Conservation (phyloP, 495 filamentous ascomycete species). For the Parathielavia hyrcaniae region DNA sequence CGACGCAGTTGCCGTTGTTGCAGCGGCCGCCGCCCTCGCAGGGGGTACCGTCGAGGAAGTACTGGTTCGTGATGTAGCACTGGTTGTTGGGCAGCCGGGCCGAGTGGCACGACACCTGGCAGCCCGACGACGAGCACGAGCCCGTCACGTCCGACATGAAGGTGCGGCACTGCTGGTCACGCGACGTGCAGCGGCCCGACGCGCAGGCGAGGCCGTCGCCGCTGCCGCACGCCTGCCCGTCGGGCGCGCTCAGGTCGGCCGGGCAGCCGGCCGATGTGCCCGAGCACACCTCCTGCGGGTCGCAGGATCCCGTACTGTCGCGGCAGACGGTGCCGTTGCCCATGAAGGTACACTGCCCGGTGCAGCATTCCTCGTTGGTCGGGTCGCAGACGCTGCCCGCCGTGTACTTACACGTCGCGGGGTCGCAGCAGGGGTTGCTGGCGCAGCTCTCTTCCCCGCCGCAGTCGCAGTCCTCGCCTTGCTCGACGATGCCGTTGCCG, state of each 20-base stretch:
- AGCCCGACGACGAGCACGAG: slow-evolving; percentile 69
- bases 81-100: slow-evolving; percentile 56
- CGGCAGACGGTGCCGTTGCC: slow-evolving; percentile 67
- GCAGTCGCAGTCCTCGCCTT: slow-evolving; percentile 93
- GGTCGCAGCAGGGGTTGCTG: slow-evolving; percentile 73
- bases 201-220: slow-evolving; percentile 70
- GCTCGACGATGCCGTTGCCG: slow-evolving; percentile 94
- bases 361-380: slow-evolving; percentile 87
- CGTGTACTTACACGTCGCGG: slow-evolving; percentile 84
- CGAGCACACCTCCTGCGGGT: slow-evolving; percentile 75
- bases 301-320: slow-evolving; percentile 67
- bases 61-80: slow-evolving; percentile 75
- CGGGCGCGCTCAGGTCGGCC: slow-evolving; percentile 55
- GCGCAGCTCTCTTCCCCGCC: slow-evolving; percentile 68
- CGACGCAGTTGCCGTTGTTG: slow-evolving; percentile 63
- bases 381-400: slow-evolving; percentile 74
- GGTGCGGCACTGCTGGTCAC: slow-evolving; percentile 81
- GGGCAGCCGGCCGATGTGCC: slow-evolving; percentile 72
- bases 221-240: slow-evolving; percentile 68
- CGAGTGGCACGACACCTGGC: slow-evolving; percentile 68
- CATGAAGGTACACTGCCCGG: slow-evolving; percentile 62
- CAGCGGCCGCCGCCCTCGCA: slow-evolving; percentile 80
- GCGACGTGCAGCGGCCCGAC: slow-evolving; percentile 90
- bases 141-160: slow-evolving; percentile 81
- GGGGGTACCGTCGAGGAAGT: slow-evolving; percentile 88